A percentile compares a stretch with the other conserved stretches of the same genome.
phyloP scores from a whole-genome alignment of 2,329 filamentous ascomycete genomes.

The Pestalotiopsis sp. region DNA sequence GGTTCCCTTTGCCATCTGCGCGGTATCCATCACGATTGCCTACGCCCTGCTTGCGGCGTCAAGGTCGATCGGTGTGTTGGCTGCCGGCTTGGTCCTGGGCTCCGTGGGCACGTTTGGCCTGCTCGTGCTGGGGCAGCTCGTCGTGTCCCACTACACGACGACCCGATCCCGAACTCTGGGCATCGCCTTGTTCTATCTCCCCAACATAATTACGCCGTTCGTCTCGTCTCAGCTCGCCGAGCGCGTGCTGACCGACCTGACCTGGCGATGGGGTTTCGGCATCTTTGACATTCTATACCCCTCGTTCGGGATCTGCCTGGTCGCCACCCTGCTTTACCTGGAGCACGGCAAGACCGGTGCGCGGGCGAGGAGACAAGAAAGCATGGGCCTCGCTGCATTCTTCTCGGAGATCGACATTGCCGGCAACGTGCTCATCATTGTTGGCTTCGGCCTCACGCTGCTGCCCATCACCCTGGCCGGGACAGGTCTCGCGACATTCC shows the following conservation, averaged over 20 bases:
- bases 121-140: slow-evolving; percentile 32
- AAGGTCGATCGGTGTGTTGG: slow-evolving; percentile 36
- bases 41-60: neutral
- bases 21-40: slow-evolving; percentile 25
- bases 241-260: slow-evolving; percentile 30
- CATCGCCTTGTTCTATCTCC: slow-evolving; percentile 37
- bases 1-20: slow-evolving; percentile 35
- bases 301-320: slow-evolving; percentile 29
- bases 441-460: slow-evolving; percentile 9
- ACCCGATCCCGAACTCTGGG: slow-evolving; percentile 41
- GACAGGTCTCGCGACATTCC: neutral
- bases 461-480: slow-evolving; percentile 13
- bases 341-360: slow-evolving; percentile 26
- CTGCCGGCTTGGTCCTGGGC: slow-evolving; percentile 31
- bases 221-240: slow-evolving; percentile 41
- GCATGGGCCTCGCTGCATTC: slow-evolving; percentile 27
- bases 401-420: slow-evolving; percentile 34
- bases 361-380: slow-evolving; percentile 28
- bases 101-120: slow-evolving; percentile 29
- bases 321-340: slow-evolving; percentile 39
- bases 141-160: slow-evolving; percentile 42
- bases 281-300: slow-evolving; percentile 44
- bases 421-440: slow-evolving; percentile 11
- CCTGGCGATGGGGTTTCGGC: slow-evolving; percentile 45
- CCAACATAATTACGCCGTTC: slow-evolving; percentile 42